phyloP scores from a whole-genome alignment of 805 yeast species.

The Hanseniaspora nectarophila region DNA sequence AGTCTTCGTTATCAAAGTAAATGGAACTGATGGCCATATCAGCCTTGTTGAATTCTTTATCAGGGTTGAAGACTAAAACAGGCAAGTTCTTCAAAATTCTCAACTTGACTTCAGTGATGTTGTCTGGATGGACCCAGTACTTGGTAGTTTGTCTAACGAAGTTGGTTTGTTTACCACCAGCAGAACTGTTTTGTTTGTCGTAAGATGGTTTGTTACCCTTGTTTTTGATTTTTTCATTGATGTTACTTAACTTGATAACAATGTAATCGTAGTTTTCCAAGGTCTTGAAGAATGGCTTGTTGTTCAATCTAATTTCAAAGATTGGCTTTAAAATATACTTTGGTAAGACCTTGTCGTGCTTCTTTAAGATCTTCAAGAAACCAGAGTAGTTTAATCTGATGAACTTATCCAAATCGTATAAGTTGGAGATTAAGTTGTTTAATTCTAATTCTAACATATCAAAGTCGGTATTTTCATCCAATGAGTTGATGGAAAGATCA shows the following conservation, averaged over 20 bases:
- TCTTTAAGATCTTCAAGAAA: constrained; percentile 89
- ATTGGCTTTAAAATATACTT: constrained; percentile 69
- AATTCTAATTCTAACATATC: constrained; percentile 64
- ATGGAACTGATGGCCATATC: constrained; percentile 96
- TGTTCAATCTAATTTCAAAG: constrained; percentile 80
- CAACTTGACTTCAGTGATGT: constrained; percentile 88
- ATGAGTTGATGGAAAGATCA: constrained; percentile 39
- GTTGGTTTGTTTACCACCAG: constrained; percentile 97
- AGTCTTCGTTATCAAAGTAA: constrained; percentile 77
- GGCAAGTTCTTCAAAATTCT: constrained; percentile 90
- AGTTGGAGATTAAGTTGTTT: constrained; percentile 87
- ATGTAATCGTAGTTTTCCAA: constrained; percentile 74
- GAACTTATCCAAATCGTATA: constrained; percentile 90
- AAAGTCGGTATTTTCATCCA: constrained; percentile 54
- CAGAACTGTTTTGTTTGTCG: constrained; percentile 54
- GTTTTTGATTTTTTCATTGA: constrained; percentile 87
- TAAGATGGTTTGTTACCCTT: constrained; percentile 92
- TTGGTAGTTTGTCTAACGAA: constrained; percentile 97
- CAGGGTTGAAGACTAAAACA: constrained; percentile 87
- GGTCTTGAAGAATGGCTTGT: constrained; percentile 82
- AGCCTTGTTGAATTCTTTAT: constrained; percentile 87
- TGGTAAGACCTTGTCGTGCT: constrained; percentile 83
- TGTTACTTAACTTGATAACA: constrained; percentile 76
- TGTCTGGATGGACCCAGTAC: constrained; percentile 98
- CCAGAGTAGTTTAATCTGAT: constrained; percentile 92